phyloP scores from a whole-genome alignment of 768 basidiomycete species.

The Rhizopogon vinicolor region DNA sequence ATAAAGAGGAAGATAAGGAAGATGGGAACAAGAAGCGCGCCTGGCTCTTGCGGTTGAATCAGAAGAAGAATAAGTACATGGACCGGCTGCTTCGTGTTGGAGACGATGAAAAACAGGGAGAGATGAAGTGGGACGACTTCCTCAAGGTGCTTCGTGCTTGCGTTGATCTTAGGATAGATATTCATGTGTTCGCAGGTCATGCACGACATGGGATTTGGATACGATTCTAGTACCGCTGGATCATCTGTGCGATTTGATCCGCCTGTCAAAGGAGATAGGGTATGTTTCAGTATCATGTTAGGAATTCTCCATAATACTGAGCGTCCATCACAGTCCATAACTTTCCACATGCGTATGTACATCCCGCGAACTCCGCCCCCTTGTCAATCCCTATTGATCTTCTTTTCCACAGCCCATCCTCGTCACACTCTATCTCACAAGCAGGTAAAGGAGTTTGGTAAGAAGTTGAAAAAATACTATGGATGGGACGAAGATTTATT shows the following conservation, averaged over 20 bases:
- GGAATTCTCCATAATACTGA: slow-evolving; percentile 1
- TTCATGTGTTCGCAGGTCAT: slow-evolving; percentile 46
- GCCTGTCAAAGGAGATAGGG: slow-evolving; percentile 46
- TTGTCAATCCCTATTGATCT: neutral
- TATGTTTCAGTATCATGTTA: slow-evolving; percentile 19
- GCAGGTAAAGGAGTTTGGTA: slow-evolving; percentile 49
- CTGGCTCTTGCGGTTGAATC: slow-evolving; percentile 54
- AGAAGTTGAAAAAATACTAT: slow-evolving; percentile 56
- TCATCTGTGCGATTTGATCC: slow-evolving; percentile 83
- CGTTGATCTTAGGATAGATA: neutral
- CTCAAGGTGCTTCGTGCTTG: slow-evolving; percentile 44
- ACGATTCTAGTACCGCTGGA: slow-evolving; percentile 71
- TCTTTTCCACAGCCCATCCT: slow-evolving; percentile 55
- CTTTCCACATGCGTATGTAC: slow-evolving; percentile 66
- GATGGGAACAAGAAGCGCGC: slow-evolving; percentile 36
- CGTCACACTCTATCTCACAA: slow-evolving; percentile 55
- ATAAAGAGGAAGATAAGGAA: slow-evolving; percentile 24
- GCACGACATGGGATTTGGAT: slow-evolving; percentile 73
- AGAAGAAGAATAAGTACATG: slow-evolving; percentile 56
- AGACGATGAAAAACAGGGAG: slow-evolving; percentile 51
- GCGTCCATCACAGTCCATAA: slow-evolving; percentile 47
- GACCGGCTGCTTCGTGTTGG: slow-evolving; percentile 58
- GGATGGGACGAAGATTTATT: slow-evolving; percentile 56
- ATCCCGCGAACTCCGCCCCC: slow-evolving; percentile 2
- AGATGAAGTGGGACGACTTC: slow-evolving; percentile 81